A percentile compares a stretch with the other conserved stretches of the same genome.
phyloP scores from a whole-genome alignment of 2,329 filamentous ascomycete species.

The Penicillium sp. region DNA sequence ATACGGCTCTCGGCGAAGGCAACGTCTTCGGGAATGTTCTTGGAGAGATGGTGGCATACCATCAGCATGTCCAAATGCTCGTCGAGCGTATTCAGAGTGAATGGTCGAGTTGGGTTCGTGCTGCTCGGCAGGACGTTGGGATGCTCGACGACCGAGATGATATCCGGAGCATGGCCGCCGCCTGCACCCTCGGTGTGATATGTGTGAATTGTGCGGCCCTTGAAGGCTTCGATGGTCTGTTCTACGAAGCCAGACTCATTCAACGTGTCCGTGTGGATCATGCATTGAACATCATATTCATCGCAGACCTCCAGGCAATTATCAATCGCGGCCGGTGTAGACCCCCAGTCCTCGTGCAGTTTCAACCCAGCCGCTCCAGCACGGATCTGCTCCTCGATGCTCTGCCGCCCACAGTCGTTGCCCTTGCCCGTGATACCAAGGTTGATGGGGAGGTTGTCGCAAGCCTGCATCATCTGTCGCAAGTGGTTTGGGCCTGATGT shows the following conservation, averaged over 20 bases:
- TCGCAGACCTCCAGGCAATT: constrained; percentile 80
- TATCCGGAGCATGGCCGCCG: constrained; percentile 90
- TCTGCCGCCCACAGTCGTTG: constrained; percentile 67
- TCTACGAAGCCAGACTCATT: constrained; percentile 98
- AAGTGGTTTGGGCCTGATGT: constrained; percentile 81
- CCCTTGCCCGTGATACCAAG: constrained; percentile 90
- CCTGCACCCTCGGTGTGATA: constrained; percentile 96
- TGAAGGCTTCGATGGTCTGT: constrained; percentile 78
- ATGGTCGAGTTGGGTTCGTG: constrained; percentile 88
- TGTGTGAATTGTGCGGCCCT: constrained; percentile 82
- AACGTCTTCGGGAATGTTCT: constrained; percentile 90
- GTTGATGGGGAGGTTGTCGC: constrained; percentile 75
- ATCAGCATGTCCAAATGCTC: constrained; percentile 98
- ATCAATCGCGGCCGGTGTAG: constrained; percentile 85
- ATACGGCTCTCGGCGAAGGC: constrained; percentile 93
- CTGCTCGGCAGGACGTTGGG: constrained; percentile 81
- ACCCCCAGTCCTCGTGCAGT: constrained; percentile 94
- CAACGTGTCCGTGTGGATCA: constrained; percentile 92
- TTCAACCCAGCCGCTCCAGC: constrained; percentile 89
- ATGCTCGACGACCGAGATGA: constrained; percentile 87
- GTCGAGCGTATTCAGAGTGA: constrained; percentile 84
- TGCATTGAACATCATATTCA: constrained; percentile 82
- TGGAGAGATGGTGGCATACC: constrained; percentile 91
- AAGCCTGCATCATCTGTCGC: constrained; percentile 82
- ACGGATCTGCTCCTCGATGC: constrained; percentile 70